A percentile compares a stretch with the other conserved stretches of the same genome.
These are phyloP conservation scores for Pholiota microspora DNA, from an alignment of 768 basidiomycete species.

Conservation along the genomic window DNA sequence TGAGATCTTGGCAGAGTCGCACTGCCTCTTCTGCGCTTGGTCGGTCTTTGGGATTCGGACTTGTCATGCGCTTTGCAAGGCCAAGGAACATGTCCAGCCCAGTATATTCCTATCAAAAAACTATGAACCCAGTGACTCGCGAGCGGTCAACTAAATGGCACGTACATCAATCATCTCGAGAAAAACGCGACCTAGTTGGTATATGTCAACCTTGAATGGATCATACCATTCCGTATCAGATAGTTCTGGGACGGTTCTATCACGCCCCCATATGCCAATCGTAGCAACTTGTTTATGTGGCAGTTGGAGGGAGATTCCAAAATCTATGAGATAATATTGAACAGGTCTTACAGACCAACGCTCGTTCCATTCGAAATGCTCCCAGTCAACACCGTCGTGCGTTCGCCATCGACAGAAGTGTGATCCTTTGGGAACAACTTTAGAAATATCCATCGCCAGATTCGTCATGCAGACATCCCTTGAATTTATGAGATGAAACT, in stretches of 20 bases:
- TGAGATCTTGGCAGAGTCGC: not conserved
- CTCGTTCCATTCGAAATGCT: not conserved
- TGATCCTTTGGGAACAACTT: not conserved
- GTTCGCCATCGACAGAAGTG: not conserved
- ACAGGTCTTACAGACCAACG: not conserved
- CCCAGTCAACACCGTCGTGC: not conserved
- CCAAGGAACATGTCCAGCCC: not conserved
- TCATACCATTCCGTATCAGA: not conserved
- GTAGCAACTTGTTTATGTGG: not conserved
- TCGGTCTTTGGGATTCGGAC: not conserved
- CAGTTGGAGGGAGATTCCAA: not conserved
- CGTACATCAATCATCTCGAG: not conserved
- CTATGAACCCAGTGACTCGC: no score
- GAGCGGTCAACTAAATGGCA: not conserved
- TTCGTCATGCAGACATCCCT: conserved; percentile 22
- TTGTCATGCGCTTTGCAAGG: not conserved
- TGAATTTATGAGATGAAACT: not conserved
- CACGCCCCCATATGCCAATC: not conserved
- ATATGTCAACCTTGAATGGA: not conserved
- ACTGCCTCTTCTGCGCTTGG: not conserved
- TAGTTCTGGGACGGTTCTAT: not conserved
- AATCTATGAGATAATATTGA: not conserved
- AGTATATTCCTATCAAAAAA: not conserved
- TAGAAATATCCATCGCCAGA: conserved; percentile 17
- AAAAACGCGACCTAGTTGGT: not conserved